Conservation (phyloP, 2,329 filamentous ascomycete genomes). For the Ceratocystis harringtonii region DNA sequence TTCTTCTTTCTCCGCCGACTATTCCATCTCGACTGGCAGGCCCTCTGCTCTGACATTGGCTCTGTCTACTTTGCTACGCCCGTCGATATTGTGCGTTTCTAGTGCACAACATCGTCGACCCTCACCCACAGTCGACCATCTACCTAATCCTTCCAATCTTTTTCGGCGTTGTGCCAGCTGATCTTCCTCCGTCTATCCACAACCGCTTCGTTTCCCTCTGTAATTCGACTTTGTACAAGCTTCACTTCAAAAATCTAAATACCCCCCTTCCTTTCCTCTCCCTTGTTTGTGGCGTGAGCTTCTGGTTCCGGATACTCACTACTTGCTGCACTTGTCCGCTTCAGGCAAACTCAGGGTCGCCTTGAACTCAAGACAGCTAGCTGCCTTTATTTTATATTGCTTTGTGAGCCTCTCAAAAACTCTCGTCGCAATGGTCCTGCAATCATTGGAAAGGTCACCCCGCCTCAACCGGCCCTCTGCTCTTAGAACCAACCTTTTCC, state of each 20-base stretch:
- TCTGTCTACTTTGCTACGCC: neutral
- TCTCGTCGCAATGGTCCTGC: neutral
- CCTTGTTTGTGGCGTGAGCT: neutral
- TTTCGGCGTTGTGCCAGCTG: no score
- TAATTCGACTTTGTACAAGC: neutral
- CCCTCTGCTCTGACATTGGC: neutral
- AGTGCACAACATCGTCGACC: neutral
- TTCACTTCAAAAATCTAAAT: neutral
- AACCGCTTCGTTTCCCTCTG: neutral
- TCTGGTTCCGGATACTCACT: neutral
- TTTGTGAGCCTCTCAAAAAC: neutral
- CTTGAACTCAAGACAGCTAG: neutral
- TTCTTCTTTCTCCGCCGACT: neutral
- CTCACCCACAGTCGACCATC: neutral
- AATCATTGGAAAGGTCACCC: neutral
- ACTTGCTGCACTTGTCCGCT: neutral
- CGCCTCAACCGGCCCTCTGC: neutral
- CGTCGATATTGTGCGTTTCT: neutral
- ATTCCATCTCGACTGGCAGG: neutral
- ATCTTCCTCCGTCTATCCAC: neutral
- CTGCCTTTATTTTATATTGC: neutral
- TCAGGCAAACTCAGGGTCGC: neutral
- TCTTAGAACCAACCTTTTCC: neutral
- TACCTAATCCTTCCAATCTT: no score
- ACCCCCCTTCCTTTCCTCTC: neutral